These are phyloP conservation scores for Candida oleophila DNA, from an alignment of 805 yeast species.

Conservation along the genomic window DNA sequence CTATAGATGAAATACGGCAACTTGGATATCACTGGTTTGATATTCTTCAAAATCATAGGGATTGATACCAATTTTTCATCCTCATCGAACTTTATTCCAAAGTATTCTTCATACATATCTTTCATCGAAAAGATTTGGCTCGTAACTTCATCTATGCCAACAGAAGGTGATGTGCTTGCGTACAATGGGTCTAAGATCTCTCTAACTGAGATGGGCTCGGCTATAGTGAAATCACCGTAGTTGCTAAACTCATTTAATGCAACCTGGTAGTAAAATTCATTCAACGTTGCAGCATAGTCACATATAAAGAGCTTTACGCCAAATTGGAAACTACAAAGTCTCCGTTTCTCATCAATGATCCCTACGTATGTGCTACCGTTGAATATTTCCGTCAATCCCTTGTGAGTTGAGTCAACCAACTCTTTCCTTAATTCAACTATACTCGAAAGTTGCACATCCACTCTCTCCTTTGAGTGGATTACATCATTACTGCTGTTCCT, in stretches of 20 bases:
- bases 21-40: conserved; percentile 61
- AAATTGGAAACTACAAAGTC: conserved; percentile 82
- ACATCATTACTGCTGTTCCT: background rate
- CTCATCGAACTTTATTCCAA: conserved; percentile 48
- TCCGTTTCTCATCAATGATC: conserved; percentile 64
- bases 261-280: conserved; percentile 77
- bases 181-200: conserved; percentile 41
- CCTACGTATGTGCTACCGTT: conserved; percentile 77
- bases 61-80: conserved; percentile 43
- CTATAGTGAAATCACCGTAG: conserved; percentile 53
- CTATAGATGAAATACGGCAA: conserved; percentile 66
- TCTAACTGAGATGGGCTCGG: conserved; percentile 20
- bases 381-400: conserved; percentile 64
- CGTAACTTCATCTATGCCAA: conserved; percentile 14
- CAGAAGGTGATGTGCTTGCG: conserved; percentile 10
- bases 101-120: conserved; percentile 83
- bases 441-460: conserved; percentile 54
- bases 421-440: conserved; percentile 54
- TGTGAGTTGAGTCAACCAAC: conserved; percentile 45
- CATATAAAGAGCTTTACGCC: conserved; percentile 75
- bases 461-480: conserved; percentile 16
- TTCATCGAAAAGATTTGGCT: conserved; percentile 44
- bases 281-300: conserved; percentile 71
- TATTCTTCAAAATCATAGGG: conserved; percentile 68
- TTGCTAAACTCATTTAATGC: conserved; percentile 77